A percentile compares a stretch with the other conserved stretches of the same genome.
Conservation (phyloP, 225 moss, liverwort and hornwort genomes). For the Antitrichia curtipendula region DNA sequence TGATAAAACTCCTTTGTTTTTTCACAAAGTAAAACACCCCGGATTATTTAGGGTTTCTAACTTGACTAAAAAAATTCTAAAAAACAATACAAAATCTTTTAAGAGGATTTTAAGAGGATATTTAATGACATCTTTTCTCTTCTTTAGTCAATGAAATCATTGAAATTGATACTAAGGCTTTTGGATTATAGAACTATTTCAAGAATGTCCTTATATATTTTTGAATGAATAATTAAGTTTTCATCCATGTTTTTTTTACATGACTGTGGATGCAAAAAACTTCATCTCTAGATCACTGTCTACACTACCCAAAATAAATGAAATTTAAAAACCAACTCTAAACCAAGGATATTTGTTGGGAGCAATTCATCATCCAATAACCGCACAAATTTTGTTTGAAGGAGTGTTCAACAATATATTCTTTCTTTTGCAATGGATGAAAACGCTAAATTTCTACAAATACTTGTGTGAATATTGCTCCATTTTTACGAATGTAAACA, state of each 20-base stretch:
- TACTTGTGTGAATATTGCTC: fast-evolving
- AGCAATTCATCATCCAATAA: background rate
- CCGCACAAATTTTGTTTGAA: background rate
- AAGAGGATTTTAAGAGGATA: no score
- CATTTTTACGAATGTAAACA: background rate
- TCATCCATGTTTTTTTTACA: background rate
- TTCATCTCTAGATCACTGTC: fast-evolving
- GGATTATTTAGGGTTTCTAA: fast-evolving
- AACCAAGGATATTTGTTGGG: background rate
- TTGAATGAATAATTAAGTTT: background rate
- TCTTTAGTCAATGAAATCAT: background rate
- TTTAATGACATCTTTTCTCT: background rate
- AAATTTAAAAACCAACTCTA: background rate
- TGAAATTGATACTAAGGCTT: background rate
- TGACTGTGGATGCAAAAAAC: background rate
- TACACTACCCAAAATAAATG: background rate
- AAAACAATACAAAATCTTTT: background rate
- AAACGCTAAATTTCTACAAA: background rate
- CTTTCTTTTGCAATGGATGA: background rate
- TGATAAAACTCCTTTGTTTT: no score
- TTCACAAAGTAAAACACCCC: fast-evolving
- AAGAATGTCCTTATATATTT: background rate
- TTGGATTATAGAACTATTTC: background rate
- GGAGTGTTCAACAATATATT: background rate
- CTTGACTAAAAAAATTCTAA: background rate